These are phyloP conservation scores for Eucalyptus cladocalyx DNA, from an alignment of 345 rosid species.

Conservation along the genomic window DNA sequence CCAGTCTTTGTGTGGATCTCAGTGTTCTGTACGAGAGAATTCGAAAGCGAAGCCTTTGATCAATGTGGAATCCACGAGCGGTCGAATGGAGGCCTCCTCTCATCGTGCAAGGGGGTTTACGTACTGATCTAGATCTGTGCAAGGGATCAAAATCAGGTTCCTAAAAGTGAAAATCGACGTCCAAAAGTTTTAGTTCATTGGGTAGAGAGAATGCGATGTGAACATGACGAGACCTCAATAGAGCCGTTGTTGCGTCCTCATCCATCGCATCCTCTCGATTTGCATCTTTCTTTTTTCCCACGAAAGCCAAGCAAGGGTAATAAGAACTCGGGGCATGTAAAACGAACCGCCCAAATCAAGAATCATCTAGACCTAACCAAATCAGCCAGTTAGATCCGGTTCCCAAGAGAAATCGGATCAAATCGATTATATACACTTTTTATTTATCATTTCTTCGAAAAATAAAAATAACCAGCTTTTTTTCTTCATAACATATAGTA, in stretches of 20 bases:
- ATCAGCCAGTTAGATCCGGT: accelerated
- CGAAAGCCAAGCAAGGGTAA: background rate
- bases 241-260: background rate
- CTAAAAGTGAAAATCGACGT: background rate
- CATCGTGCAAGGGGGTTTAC: background rate
- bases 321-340: accelerated
- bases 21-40: background rate
- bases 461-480: no score
- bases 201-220: background rate
- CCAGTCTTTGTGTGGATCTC: background rate
- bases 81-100: background rate
- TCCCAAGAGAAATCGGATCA: no score
- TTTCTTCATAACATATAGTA: no score
- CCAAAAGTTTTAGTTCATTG: background rate
- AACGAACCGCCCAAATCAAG: no score
- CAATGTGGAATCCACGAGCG: background rate
- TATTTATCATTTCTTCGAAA: no score
- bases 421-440: no score
- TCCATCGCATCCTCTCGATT: background rate
- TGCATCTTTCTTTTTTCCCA: background rate
- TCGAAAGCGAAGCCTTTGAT: background rate
- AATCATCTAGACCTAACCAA: no score
- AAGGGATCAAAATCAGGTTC: background rate
- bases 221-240: background rate
- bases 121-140: background rate